Base-by-base conservation (phyloP, 1,139 yeast species). In the Taphrina pruni region DNA sequence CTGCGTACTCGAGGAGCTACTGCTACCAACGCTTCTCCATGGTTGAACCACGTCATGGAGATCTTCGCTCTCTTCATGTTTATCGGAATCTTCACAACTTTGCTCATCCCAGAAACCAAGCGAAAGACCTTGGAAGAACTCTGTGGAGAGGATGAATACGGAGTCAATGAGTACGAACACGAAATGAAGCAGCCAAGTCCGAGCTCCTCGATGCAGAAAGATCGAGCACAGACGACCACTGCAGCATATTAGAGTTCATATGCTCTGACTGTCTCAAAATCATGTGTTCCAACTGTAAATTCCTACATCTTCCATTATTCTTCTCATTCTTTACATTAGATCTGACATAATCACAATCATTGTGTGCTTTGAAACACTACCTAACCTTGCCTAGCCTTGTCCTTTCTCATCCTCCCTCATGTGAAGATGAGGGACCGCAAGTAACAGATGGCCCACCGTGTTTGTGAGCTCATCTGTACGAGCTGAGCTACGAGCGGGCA, bases 11-110 rank as follows among this genome's bases (percentile, higher is more conserved):
- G 88, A 80, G 84, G 86, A 74, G 90, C 96, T 86, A 80, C 82
- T 62, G 77, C 78, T 65, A 80, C 88, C 57, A 80, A 82, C 60
- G 77, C 78, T 65, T 86, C 87, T 81, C 90, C 96, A 86, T 90
- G 85, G 87, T 85, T 90, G 78, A 90, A 91, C 69, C 96, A 90
- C 76, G 96, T 90, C 73, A 89, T 91, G 95, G 91, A 90, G 82
- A 90, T 91, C 79, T 91, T 89, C 77, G 96, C 97, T 20, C 83
- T 90, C 71, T 91, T 91, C 86, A 90, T 91, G 96, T 84, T 90
- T 80, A 74, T 87, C 69, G 97, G 97, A 81, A 76, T 87, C 75
- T 79, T 83, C 75, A 79, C 87, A 65, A 80, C 94, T 32, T 77
- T 89, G 69, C 83, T 89, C 75, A 80, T 90, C 74, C 97, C 97